These are phyloP conservation scores for Gracilaria caudata DNA, from an alignment of 23 red algal genomes.

Conservation along the genomic window DNA sequence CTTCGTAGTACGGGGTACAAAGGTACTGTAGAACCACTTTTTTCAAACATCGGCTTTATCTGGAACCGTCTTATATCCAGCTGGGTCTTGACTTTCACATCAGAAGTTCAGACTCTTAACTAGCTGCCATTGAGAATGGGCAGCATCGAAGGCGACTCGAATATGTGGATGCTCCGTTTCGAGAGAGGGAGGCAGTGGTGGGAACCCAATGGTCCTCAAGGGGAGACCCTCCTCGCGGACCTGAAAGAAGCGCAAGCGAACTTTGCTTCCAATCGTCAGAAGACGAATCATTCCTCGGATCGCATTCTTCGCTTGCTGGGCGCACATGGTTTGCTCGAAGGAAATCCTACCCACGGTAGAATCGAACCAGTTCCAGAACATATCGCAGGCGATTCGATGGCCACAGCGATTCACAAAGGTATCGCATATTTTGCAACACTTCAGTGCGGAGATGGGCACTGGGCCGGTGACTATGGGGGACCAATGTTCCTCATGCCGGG, in stretches of 20 bases:
- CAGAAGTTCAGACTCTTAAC: neutral
- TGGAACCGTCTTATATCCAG: too few relatives aligned
- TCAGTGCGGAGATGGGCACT: constrained; percentile 94
- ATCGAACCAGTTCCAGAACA: constrained; percentile 43
- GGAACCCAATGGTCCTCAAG: constrained; percentile 22
- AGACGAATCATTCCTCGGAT: constrained; percentile 76
- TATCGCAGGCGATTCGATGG: constrained; percentile 16
- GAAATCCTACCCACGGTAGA: constrained; percentile 37
- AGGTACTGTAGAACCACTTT: too few relatives aligned
- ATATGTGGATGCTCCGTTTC: constrained; percentile 82
- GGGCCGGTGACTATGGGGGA: constrained; percentile 97
- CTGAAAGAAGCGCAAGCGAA: constrained; percentile 29
- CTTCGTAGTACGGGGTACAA: too few relatives aligned
- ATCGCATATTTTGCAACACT: constrained; percentile 74
- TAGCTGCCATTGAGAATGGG: neutral
- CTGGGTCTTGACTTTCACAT: too few relatives aligned
- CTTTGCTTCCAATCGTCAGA: constrained; percentile 44
- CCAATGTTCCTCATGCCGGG: constrained; percentile 98
- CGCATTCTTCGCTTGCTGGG: constrained; percentile 67
- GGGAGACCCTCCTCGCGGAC: neutral
- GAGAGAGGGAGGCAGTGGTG: constrained; percentile 96
- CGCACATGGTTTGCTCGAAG: constrained; percentile 38
- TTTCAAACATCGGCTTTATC: too few relatives aligned
- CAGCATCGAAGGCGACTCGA: neutral
- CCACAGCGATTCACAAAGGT: constrained; percentile 44